Base-by-base conservation (phyloP, 805 yeast genomes). In the Pichia manshurica region DNA sequence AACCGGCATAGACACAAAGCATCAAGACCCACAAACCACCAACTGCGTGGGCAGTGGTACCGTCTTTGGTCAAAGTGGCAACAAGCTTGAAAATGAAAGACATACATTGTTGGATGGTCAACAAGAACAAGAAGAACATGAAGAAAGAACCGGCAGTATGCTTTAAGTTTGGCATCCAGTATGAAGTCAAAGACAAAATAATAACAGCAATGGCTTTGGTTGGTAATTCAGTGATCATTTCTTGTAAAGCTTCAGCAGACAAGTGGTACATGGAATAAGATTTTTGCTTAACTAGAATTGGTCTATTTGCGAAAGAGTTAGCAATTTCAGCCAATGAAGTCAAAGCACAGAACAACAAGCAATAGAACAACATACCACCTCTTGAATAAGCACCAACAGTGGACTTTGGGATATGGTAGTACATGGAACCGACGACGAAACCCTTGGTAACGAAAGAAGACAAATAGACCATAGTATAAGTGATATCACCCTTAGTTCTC, bases 281-380 rank as follows among this genome's bases (percentile, higher is more conserved):
- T 60, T 75, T 78, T 56, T 81, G 87, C 58, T 80, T 81, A 52
- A 78, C 80, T 43, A 81, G 71, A 54, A 81, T 78, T 16, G 79
- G 77, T 69, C 85, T 75, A 42, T 75, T 76, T 44, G 78, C 75
- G 59, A 78, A 81, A 44, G 81, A 72, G 22, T 77, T 68, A 57
- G 81, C 74, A 54, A 81, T 78, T 67, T 79, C 86, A 61, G 82
- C 80, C 49, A 81, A 66, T 7, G 84, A 78, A 2, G 82, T 73
- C 53, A 80, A 73, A 38, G 82, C 82, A 65, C 79, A 79, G 57
- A 75, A 80, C 50, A 81, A 68, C 39, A 79, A 72, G 49, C 80
- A 77, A 58, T 76, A 79, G 62, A 80, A 81, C 63, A 81, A 64
- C 39, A 79, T 67, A 57, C 84, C 83, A 63, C 82, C 81, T 65